Evolutionary conservation across 2,329 filamentous ascomycete species (phyloP).

Genomic region (Exophiala viscosa): DNA sequence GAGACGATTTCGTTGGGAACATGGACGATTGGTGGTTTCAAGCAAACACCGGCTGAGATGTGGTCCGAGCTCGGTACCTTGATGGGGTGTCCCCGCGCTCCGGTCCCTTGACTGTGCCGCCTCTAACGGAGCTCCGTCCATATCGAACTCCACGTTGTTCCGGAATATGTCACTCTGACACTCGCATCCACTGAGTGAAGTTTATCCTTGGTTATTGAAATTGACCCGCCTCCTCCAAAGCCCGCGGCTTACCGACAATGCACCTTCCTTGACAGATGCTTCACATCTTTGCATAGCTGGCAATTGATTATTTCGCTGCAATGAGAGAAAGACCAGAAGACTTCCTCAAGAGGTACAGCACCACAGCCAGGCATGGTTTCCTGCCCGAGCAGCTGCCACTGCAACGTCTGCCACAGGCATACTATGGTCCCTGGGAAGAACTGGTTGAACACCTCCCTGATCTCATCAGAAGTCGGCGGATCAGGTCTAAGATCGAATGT

Average conservation of each 20-base stretch:
- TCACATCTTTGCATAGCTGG: not conserved
- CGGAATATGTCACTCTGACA: too few species aligned
- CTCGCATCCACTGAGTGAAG: too few species aligned
- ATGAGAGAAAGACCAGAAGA: not conserved
- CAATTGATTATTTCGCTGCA: slow-evolving; percentile 48
- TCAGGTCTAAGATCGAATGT: not conserved
- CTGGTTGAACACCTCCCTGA: not conserved
- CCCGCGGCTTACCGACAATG: not conserved
- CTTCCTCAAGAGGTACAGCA: not conserved
- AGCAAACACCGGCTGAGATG: not conserved
- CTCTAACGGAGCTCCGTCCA: too few species aligned
- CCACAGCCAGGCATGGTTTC: not conserved
- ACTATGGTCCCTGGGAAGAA: not conserved
- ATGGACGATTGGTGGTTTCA: slow-evolving; percentile 35
- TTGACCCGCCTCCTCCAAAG: not conserved
- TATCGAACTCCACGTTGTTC: too few species aligned
- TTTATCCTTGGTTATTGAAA: too few species aligned
- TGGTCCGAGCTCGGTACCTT: too few species aligned
- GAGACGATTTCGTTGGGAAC: slow-evolving; percentile 40
- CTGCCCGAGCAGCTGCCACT: not conserved
- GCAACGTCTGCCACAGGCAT: not conserved
- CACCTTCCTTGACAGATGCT: not conserved
- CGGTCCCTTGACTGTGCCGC: too few species aligned
- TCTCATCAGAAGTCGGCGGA: not conserved
- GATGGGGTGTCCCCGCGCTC: too few species aligned